These are phyloP conservation scores for Boletus sp. DNA, from an alignment of 768 basidiomycete species.

Conservation along the genomic window DNA sequence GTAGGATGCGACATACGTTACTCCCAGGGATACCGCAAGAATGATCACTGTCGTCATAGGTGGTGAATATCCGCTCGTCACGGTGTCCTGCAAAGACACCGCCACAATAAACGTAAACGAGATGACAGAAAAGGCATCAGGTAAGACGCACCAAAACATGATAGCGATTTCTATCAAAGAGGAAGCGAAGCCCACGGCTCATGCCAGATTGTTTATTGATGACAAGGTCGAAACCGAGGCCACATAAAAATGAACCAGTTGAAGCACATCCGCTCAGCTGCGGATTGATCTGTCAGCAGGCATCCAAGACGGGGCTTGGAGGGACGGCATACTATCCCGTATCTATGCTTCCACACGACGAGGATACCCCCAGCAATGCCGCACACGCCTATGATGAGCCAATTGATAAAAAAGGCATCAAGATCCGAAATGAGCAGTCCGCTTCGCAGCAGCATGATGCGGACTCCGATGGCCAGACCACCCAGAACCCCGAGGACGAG, in stretches of 20 bases:
- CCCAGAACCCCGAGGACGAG: conserved; percentile 48
- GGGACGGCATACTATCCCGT: conserved; percentile 45
- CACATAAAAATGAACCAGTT: conserved; percentile 57
- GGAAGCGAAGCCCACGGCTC: conserved; percentile 59
- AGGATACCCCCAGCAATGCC: conserved; percentile 42
- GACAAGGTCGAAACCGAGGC: conserved; percentile 55
- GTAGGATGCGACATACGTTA: conserved; percentile 46
- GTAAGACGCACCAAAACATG: conserved; percentile 49
- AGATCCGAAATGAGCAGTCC: conserved; percentile 46
- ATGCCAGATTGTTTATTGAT: conserved; percentile 59
- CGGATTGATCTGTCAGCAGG: conserved; percentile 5
- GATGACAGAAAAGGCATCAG: not conserved
- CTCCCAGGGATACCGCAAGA: conserved; percentile 49
- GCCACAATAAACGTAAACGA: not conserved
- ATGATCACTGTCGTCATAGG: conserved; percentile 48
- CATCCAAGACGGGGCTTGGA: not conserved
- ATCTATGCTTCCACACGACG: conserved; percentile 45
- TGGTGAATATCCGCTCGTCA: conserved; percentile 49
- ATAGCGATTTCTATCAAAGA: conserved; percentile 60
- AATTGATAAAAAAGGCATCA: conserved; percentile 43
- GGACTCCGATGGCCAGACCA: conserved; percentile 56
- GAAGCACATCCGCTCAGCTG: conserved; percentile 54
- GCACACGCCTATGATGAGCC: conserved; percentile 49
- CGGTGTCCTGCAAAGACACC: conserved; percentile 41
- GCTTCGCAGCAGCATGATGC: conserved; percentile 48